Base-by-base conservation (phyloP, 768 basidiomycete genomes). In the Tylopilus vinaceipallidus region DNA sequence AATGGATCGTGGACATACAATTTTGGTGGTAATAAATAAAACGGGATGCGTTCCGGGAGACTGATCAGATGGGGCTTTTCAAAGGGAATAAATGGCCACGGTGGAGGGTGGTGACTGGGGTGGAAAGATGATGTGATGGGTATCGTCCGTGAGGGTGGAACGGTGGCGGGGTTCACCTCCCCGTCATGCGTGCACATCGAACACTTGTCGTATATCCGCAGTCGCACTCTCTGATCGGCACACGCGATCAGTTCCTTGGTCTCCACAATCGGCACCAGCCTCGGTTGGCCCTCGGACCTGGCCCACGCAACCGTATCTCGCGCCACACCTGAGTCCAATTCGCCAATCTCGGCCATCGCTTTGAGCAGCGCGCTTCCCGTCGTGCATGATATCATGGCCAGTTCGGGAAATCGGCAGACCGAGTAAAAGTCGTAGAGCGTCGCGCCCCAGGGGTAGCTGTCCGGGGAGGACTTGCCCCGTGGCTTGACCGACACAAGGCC, bases 1-100 rank as follows among this genome's bases (percentile, higher is more conserved):
- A 65, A 75, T 0, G 76, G 75, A 48, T 77, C 76, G 45, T 78
- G 76, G 2, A 78, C 73, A 19, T 72, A 52, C 11, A 78, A 61
- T n/a, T 57, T 73, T 55, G 70, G 52, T 0, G 77, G 77, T n/a
- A 75, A 65, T 6, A 72, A 56, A 34, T 69, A 49, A 3, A 65
- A 47, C 0, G 72, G 67, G 29, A 75, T 56, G 4, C 61, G 63
- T 5, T 71, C 59, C 49, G 71, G 67, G 22, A 75, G 68, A 14
- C 44, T 34, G 14, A 58, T 4, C 32, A 68, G 58, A 9, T 50
- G 27, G 19, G 53, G 54, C 3, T 44, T 27, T 16, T 44, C 33
- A 26, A 76, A 78, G 0, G 77, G 77, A 2, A 61, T 56, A 6
- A 71, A 45, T 3, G 76, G 73, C 73, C 75, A 75, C n/a, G 70